Evolutionary conservation across 805 yeast species (phyloP).

Genomic region (Starmerella apis): DNA sequence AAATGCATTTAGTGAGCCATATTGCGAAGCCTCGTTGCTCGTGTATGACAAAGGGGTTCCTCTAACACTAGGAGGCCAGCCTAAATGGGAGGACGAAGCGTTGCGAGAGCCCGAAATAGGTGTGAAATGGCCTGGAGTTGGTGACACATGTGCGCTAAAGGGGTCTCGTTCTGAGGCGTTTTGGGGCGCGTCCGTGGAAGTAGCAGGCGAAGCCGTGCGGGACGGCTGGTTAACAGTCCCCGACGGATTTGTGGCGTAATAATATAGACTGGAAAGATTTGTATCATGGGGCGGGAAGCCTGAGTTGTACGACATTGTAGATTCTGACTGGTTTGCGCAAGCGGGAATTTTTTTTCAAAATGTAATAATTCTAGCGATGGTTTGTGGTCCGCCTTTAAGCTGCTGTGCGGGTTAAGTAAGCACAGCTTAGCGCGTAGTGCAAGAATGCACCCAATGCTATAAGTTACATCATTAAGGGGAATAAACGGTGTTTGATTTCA

Average conservation of each 20-base stretch:
- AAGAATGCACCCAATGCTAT: no score
- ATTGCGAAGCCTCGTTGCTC: neutral
- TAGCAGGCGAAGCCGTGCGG: slow-evolving; percentile 1
- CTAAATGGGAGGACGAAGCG: neutral
- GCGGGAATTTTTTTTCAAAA: neutral
- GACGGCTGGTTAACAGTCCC: neutral
- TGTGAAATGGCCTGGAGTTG: neutral
- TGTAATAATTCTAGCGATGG: neutral
- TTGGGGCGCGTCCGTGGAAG: neutral
- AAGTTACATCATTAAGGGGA: no score
- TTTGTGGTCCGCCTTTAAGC: slow-evolving; percentile 1
- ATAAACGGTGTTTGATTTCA: no score
- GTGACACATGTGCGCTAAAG: neutral
- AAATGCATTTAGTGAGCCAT: neutral
- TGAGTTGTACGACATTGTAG: slow-evolving; percentile 4
- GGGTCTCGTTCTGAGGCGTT: neutral
- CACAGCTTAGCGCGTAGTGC: neutral
- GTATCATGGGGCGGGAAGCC: neutral
- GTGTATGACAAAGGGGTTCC: neutral
- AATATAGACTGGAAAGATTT: neutral
- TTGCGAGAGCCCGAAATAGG: neutral
- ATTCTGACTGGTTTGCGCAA: neutral
- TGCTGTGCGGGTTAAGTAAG: slow-evolving; percentile 1
- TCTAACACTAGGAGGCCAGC: neutral
- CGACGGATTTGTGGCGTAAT: neutral